Evolutionary conservation across 2,329 filamentous ascomycete genomes (phyloP), one percentile per base, ranked within the genome.

Genomic region (Rasamsonia emersonii): DNA sequence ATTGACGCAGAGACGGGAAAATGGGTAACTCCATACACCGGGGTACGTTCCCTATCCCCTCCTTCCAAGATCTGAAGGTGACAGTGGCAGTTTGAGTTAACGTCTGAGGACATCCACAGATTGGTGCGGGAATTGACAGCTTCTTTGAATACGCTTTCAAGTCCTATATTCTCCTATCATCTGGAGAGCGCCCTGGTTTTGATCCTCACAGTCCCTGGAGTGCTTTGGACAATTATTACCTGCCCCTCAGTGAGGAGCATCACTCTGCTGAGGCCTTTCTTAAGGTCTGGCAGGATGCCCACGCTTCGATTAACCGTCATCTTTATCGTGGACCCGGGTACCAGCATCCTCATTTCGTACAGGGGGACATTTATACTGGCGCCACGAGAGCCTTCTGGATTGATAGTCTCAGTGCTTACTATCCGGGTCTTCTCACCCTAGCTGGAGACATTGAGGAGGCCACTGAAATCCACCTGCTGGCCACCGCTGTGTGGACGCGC

Each of bases 81-180:
- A 29, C 17, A 2, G 5, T 30, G 26, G 17, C 17, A 14, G 8
- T 5, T 7, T 18, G 8, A 6, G 9, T 11, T 11, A 8, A 3
- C 13, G 17, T 23, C 36, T 35, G 18, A 38, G 14, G 5, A 17
- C 17, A 17, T 23, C 30, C 28, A 26, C 31, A 67, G 64, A 93
- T 98, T 46, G 91, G 91, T 30, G 91, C 91, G 5, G 91, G 91
- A 23, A 86, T 94, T 50, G 91, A 98, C 62, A 95, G 88, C 61
- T 98, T 98, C 63, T 96, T 94, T 51, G 91, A 98, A 61, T 98
- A 98, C 59, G 88, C 91, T 3, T 72, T 96, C 49, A 98, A 98
- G 61, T 86, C 86, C 11, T 79, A 94, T 52, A 83, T 98, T 38
- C 62, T 98, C 15, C 74, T 96, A 14, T 94, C 89, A 2, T 84